Evolutionary conservation across 495 filamentous ascomycete genomes (phyloP), one percentile per base, ranked within the genome.

Genomic region (Penicillium flavigenum): DNA sequence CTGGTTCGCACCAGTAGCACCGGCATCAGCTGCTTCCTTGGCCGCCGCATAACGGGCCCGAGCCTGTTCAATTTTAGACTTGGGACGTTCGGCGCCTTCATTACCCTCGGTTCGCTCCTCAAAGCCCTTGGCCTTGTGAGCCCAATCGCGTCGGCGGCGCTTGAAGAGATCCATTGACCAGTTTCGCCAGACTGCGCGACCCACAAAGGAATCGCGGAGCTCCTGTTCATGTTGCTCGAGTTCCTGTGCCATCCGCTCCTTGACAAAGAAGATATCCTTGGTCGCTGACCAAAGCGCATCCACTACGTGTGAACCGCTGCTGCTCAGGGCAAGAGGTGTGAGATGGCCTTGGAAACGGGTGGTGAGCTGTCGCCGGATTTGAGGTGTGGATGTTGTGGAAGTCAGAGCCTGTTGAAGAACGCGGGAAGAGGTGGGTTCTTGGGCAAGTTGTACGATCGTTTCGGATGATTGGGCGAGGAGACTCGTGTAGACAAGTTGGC

Each of bases 121-220:
- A 44, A 68, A 47, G 2, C 69, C 83, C 74, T 88, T 89, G 16
- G 84, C 86, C 71, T 84, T 84, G 20, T 74, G 71, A 27, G 86
- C 79, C 90, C 90, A 95, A 36, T 92, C 88, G 20, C 73, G 77
- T 39, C 84, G 72, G 47, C 83, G 76, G 46, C 84, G 75, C 61
- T 87, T 89, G 73, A 87, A 98, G 22, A 92, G 65, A 72, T 98
- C 94, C 75, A 96, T 91, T 51, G 80, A 83, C 95, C 94, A 98
- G 58, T 94, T 90, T 52, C 87, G 78, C 93, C 91, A 97, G 11
- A 96, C 90, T 3, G 86, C 88, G 6, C 92, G 76, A 3, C 94
- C 94, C 24, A 87, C 77, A 61, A 82, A 87, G 0, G 85, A 87
- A 56, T 90, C 86, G 22, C 92, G 81, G 17, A 98, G 75, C 11